Evolutionary conservation across 2,329 filamentous ascomycete genomes (phyloP), one percentile per base, ranked within the genome.

Genomic region (Ophiognomonia clavigignenti-juglandacearum): DNA sequence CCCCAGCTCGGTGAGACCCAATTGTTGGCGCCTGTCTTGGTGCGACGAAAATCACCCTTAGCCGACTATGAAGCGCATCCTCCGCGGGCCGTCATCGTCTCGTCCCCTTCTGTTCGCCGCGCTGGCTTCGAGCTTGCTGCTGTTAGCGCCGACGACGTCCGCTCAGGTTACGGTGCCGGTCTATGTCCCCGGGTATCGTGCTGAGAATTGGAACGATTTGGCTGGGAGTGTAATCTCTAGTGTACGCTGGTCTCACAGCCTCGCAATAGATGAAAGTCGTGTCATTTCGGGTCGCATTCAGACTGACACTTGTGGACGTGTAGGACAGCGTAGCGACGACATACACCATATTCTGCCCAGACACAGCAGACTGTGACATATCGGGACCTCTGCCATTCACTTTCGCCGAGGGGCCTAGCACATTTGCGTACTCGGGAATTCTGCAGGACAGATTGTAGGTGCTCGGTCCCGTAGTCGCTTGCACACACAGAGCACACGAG

Each of bases 261-360:
- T n/a, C n/a, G n/a, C n/a, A n/a, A n/a, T 36, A 14, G 46, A 59
- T 8, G 47, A 59, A 9, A 59, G 20, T 22, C 13, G 24, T 16
- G 4, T 36, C n/a, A 5, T 18, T 36, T 9, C 19, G 4, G 14
- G 16, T 16, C 34, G 22, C 16, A 7, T 54, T 20, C n/a, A n/a
- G n/a, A 53, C 47, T 20, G 13, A 31, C 26, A 31, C 36, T 43
- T 10, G 44, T 19, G 19, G 22, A 11, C 8, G 20, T 42, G 27
- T 53, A 72, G 70, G 61, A 74, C 48, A 53, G 58, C 34, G 56
- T 57, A 22, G 59, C 66, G 49, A 75, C 72, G 14, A 68, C 69
- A 20, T 75, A 72, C 51, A 74, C 72, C 47, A 69, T 75, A 34
- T 75, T 75, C 55, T 75, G 72, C 50, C 66, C 66, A 9, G 63